Base-by-base conservation (phyloP, 306 rosid genomes). In the Cicer arietinum region DNA sequence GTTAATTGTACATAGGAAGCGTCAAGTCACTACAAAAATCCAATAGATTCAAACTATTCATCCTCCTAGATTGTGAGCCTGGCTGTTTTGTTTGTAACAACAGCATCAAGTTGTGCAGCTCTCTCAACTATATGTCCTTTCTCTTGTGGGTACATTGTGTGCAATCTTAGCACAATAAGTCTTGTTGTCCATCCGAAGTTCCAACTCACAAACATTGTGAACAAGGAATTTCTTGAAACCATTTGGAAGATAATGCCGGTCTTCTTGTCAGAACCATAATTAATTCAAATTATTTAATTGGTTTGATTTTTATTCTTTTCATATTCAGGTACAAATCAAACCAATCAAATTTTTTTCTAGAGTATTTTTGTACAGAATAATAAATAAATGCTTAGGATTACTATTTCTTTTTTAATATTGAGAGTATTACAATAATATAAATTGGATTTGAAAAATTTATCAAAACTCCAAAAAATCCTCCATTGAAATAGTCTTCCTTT, bases 121-220 rank as follows among this genome's bases (percentile, higher is more conserved):
- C 98, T 88, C 78, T 88, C 92, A 1, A 92, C 93, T 0, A 90
- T 0, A 90, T 92, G 6, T 84, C 92, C 83, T 88, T 92, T 18
- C 97, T 86, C 76, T 39, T 43, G 96, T 87, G 0, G 94, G 90
- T 6, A 87, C 69, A 17, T 92, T 80, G 70, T 90, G 97, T 0
- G 96, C 97, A 44, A 92, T 92, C 79, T 90, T 96, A 10, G 96
- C 93, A 83, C 94, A 90, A 72, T 88, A 92, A n/a, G 86, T 86
- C 94, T 94, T 87, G 89, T 92, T 90, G 71, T 88, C 94, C 96
- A 90, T 92, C 96, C 88, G 89, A 13, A 92, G 46, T 43, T 90
- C 96, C 69, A 92, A 73, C 54, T 90, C 97, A 0, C 76, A 62
- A 7, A 71, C 92, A 30, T 81, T 90, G 79, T 84, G 85, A 64